Conservation (phyloP, 768 basidiomycete species). For the Melanogaster broomeanus region DNA sequence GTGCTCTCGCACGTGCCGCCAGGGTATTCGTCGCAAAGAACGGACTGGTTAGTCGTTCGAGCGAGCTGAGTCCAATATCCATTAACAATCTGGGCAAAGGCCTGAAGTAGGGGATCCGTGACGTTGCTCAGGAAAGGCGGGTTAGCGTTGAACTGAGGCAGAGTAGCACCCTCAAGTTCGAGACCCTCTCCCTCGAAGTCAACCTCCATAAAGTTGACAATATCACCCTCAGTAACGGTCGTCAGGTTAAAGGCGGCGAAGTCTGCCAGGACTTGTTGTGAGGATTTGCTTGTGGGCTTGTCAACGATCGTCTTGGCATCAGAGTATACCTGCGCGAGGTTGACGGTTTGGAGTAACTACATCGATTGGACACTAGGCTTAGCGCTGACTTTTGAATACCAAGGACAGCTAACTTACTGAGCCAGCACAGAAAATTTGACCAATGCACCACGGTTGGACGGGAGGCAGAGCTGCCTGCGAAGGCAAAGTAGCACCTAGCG, state of each 20-base stretch:
- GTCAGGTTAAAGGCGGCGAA: conserved; percentile 47
- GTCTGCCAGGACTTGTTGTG: conserved; percentile 68
- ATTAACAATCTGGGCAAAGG: conserved; percentile 79
- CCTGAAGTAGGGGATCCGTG: conserved; percentile 64
- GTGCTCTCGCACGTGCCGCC: conserved; percentile 72
- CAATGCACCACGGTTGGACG: conserved; percentile 73
- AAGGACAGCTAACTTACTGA: conserved; percentile 42
- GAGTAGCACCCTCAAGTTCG: conserved; percentile 65
- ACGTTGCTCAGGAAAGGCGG: conserved; percentile 76
- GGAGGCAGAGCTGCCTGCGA: conserved; percentile 68
- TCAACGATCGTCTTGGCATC: conserved; percentile 93
- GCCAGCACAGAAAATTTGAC: conserved; percentile 81
- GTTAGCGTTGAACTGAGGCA: conserved; percentile 60
- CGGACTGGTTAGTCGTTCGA: conserved; percentile 68
- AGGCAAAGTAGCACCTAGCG: conserved; percentile 55
- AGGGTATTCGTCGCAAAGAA: conserved; percentile 54
- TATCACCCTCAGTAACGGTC: conserved; percentile 57
- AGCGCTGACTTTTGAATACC: no score
- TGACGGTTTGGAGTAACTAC: conserved; percentile 83
- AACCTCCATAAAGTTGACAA: conserved; percentile 68
- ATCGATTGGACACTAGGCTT: no score
- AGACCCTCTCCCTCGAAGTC: conserved; percentile 86
- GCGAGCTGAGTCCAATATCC: conserved; percentile 84
- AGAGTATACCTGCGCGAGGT: conserved; percentile 69
- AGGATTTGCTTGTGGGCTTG: conserved; percentile 73